Conservation (phyloP, 352 stramenopile species). For the Phytopythium chamaehyphon region DNA sequence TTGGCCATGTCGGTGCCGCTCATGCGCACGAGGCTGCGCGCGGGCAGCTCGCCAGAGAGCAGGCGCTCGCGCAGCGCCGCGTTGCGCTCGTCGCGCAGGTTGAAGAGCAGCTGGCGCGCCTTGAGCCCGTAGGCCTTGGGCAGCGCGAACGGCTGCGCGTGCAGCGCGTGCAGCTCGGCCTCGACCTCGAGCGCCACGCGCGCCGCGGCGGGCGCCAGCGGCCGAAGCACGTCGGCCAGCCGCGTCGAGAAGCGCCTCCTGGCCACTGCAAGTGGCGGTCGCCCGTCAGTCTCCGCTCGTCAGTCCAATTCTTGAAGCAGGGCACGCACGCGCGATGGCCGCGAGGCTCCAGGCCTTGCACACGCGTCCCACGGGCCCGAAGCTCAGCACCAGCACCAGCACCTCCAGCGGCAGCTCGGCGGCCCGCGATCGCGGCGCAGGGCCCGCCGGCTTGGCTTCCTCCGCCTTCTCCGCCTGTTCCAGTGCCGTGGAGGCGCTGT, state of each 20-base stretch:
- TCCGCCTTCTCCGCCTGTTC: not conserved
- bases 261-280: slow-evolving; percentile 30
- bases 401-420: slow-evolving; percentile 69
- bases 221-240: slow-evolving; percentile 47
- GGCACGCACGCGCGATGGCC: slow-evolving; percentile 38
- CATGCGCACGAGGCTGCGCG: slow-evolving; percentile 67
- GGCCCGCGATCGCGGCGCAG: slow-evolving; percentile 15
- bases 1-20: slow-evolving; percentile 82
- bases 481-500: no score
- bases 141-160: slow-evolving; percentile 61
- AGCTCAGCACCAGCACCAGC: slow-evolving; percentile 63
- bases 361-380: slow-evolving; percentile 65
- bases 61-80: slow-evolving; percentile 58
- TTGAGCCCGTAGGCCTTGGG: slow-evolving; percentile 81
- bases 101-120: slow-evolving; percentile 78
- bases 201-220: slow-evolving; percentile 41
- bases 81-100: slow-evolving; percentile 76
- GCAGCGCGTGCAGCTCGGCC: slow-evolving; percentile 44
- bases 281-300: not conserved
- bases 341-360: slow-evolving; percentile 82
- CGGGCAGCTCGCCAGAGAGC: slow-evolving; percentile 49
- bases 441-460: not conserved
- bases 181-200: slow-evolving; percentile 55
- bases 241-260: slow-evolving; percentile 55
- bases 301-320: not conserved